Base-by-base conservation (phyloP, 2,329 filamentous ascomycete genomes). In the Ascochyta clinopodiicola region DNA sequence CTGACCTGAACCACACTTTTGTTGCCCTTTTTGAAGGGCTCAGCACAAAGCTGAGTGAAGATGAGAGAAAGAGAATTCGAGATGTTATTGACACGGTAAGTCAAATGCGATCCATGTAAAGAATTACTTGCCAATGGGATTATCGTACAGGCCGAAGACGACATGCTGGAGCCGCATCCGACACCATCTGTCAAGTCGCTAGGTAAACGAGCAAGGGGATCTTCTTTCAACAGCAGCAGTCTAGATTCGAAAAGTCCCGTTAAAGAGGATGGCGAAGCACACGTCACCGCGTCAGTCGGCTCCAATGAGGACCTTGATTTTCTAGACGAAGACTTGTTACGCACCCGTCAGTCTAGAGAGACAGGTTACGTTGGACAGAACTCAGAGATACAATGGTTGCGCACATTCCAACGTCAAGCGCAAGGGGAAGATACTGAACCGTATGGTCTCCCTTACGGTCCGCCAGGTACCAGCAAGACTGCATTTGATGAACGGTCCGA, bases 321-420 rank as follows among this genome's bases (percentile, higher is more conserved):
- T 12, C 45, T 71, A 5, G 64, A 65, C 6, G 73, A 75, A 44
- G 67, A 76, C 38, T 34, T 74, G 22, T 56, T 70, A 46, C 68
- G 69, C 6, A 64, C 19, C 25, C 64, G 50, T 17, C 65, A 70
- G 24, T 63, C 70, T 1, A 64, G 68, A 47, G 69, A 69, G 25
- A 73, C 70, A 2, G 73, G 73, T 2, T 75, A 71, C 25, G 49
- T 74, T 27, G 73, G 72, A 7, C 67, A 70, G 35, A 70, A 66
- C 37, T 74, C 72, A 1, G 73, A 72, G 38, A 61, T 75, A 2
- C 69, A 73, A 24, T 74, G 72, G 72, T 40, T 75, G 12, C 63
- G 67, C 13, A 68, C 66, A 12, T 60, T 76, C 12, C 63, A 67
- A 24, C 62, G 62, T 12, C 66, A 71, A 36, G 54, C 60, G 21